Percentiles rank a stretch among this genome's conserved stretches.
phyloP scores from a whole-genome alignment of 331 rosid genomes.

The Malus hybrid region DNA sequence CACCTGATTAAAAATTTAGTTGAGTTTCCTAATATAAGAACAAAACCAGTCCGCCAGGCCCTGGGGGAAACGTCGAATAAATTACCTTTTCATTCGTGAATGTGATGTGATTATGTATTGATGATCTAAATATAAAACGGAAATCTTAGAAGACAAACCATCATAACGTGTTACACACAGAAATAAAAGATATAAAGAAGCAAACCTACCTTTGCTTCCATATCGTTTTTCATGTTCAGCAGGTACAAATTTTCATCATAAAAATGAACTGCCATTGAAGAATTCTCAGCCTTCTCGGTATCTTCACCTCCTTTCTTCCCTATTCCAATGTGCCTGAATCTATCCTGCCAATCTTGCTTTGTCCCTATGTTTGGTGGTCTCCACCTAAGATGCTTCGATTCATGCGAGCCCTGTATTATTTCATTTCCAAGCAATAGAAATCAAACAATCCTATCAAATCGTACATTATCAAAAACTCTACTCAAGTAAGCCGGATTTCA shows the following conservation, averaged over 20 bases:
- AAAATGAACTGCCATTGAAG: slow-evolving; percentile 61
- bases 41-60: background rate
- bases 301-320: slow-evolving; percentile 75
- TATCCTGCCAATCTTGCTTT: slow-evolving; percentile 94
- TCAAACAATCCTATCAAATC: background rate
- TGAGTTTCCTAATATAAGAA: background rate
- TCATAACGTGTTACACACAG: background rate
- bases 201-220: slow-evolving; percentile 59
- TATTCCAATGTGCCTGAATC: slow-evolving; percentile 50
- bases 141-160: background rate
- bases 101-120: background rate
- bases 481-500: background rate
- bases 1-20: background rate
- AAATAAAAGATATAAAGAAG: background rate
- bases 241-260: slow-evolving; percentile 80
- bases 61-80: background rate
- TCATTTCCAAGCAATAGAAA: slow-evolving; percentile 9
- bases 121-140: background rate
- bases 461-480: background rate
- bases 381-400: slow-evolving; percentile 57
- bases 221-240: slow-evolving; percentile 78
- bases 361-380: slow-evolving; percentile 55
- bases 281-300: slow-evolving; percentile 48
- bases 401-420: slow-evolving; percentile 37
- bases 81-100: background rate